Evolutionary conservation across 148 eudicot species (phyloP).

Genomic region (Linanthus parryae): DNA sequence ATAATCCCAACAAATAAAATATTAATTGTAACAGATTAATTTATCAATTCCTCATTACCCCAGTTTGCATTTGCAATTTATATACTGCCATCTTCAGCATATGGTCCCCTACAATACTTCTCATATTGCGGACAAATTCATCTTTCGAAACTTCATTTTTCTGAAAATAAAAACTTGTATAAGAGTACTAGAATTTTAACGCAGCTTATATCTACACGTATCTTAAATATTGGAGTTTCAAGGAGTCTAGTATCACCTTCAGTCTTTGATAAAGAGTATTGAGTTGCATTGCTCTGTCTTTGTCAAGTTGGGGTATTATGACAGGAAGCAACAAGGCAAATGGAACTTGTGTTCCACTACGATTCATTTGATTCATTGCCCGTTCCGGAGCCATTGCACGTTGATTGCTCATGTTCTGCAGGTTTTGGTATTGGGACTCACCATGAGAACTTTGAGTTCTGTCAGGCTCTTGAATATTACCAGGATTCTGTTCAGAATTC

Average conservation of each 20-base stretch:
- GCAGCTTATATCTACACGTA: not conserved
- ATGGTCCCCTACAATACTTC: constrained; percentile 81
- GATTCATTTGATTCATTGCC: constrained; percentile 31
- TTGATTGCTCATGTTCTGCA: constrained; percentile 37
- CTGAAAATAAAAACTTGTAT: constrained; percentile 27
- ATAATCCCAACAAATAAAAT: constrained; percentile 1
- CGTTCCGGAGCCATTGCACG: constrained; percentile 36
- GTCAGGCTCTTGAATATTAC: constrained; percentile 32
- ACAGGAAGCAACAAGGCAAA: constrained; percentile 85
- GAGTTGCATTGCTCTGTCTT: constrained; percentile 80
- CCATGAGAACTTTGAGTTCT: constrained; percentile 27
- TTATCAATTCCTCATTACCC: not conserved
- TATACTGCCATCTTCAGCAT: constrained; percentile 83
- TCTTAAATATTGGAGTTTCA: not conserved
- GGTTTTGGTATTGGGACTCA: constrained; percentile 32
- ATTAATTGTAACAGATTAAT: not conserved
- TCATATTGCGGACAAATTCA: constrained; percentile 72
- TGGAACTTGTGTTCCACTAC: constrained; percentile 68
- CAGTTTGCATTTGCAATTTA: constrained; percentile 72
- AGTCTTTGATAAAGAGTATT: constrained; percentile 53
- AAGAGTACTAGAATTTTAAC: not conserved
- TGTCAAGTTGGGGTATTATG: constrained; percentile 82
- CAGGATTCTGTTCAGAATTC: constrained; percentile 29
- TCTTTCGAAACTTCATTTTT: constrained; percentile 84
- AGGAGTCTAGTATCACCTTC: constrained; percentile 31